Base-by-base conservation (phyloP, 2,329 filamentous ascomycete species). In the Fusarium abutilonis region DNA sequence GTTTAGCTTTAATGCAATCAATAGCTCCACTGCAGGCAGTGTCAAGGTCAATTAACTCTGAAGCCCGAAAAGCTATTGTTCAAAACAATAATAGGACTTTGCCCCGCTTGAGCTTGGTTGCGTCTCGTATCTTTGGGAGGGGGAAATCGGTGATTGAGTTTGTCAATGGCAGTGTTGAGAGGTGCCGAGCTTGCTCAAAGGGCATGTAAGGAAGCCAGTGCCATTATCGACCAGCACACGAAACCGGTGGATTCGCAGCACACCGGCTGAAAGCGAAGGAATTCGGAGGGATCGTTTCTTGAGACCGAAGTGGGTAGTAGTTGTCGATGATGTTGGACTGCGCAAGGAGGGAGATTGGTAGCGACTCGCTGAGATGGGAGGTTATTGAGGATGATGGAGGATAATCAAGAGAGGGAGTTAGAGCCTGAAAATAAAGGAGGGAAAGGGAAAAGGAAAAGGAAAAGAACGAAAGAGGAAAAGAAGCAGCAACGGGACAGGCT, bases 201-300 rank as follows among this genome's bases (percentile, higher is more conserved):
- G 48, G 26, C 48, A 35, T 53, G 29, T 38, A 49, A 51, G 51
- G 56, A 56, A 48, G 47, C 42, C 56, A 60, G 50, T 53, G 64
- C 69, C 72, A 73, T 72, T 65, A 60, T 67, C 46, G 65, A 67
- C 56, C 48, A 49, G 32, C 48, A 57, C 53, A 58, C 59, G 45
- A 28, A 10, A 43, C 56, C 54, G 36, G 46, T 40, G 43, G 52
- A 50, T 28, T 52, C 32, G 42, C 50, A 52, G 47, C 50, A 49
- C 53, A 56, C 49, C 56, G 43, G 50, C 56, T 60, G 23, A 41
- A 54, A 42, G 52, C 28, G 53, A 61, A 48, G 55, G 32, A 44
- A 31, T 41, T 61, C 52, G 62, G 44, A 8, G 29, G 41, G 26
- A 28, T 56, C 47, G 62, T 52, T 49, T 52, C 38, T 50, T 13